Conservation (phyloP, 768 basidiomycete genomes). For the Lactifluus volemus region DNA sequence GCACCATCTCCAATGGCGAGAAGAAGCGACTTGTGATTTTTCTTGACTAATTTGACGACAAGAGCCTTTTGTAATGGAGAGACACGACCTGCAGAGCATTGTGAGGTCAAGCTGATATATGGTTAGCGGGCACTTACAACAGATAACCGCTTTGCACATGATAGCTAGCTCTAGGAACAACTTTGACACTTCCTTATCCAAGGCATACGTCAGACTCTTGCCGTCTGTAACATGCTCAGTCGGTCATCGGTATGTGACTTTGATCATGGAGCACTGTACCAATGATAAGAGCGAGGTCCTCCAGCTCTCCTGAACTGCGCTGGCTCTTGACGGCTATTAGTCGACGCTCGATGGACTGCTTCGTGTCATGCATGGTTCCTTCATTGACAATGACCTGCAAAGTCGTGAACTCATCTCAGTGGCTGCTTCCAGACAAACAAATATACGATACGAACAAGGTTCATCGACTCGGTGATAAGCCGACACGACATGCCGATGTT, state of each 20-base stretch:
- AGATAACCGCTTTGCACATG: constrained; percentile 98
- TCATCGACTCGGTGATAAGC: constrained; percentile 97
- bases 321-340: constrained; percentile 91
- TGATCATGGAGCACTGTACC: constrained; percentile 37
- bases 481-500: constrained; percentile 98
- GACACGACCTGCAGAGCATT: constrained; percentile 62
- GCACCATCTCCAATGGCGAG: constrained; percentile 97
- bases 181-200: constrained; percentile 88
- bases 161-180: constrained; percentile 90
- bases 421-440: not conserved
- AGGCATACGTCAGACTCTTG: constrained; percentile 85
- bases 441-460: constrained; percentile 49
- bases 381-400: constrained; percentile 90
- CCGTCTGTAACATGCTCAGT: constrained; percentile 52
- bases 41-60: constrained; percentile 98
- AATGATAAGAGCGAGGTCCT: constrained; percentile 92
- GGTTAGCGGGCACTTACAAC: constrained; percentile 51
- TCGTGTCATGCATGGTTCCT: constrained; percentile 68
- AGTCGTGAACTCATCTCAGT: not conserved
- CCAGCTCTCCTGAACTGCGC: constrained; percentile 80
- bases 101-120: not conserved
- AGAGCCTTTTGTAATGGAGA: constrained; percentile 96
- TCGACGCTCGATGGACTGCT: constrained; percentile 82
- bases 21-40: constrained; percentile 87
- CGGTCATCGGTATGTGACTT: not conserved